Conservation (phyloP, 225 moss, liverwort and hornwort genomes). For the Antitrichia curtipendula region DNA sequence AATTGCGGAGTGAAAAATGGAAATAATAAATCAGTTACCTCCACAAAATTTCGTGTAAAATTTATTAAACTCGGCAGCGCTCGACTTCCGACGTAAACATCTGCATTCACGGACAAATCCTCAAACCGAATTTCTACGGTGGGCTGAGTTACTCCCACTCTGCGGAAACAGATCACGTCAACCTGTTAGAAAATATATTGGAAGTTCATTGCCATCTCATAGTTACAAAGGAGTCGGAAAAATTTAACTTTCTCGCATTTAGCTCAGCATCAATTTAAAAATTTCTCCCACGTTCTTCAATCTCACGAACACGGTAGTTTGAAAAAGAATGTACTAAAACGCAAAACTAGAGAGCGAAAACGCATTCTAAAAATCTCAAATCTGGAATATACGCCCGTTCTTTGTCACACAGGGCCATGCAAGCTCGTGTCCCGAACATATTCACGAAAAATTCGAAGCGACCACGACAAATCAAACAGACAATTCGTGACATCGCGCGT, state of each 20-base stretch:
- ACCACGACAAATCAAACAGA: neutral
- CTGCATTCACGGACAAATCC: conserved; percentile 49
- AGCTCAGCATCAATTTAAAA: too few relatives aligned
- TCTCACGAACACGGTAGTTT: neutral
- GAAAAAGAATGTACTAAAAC: neutral
- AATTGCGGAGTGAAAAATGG: neutral
- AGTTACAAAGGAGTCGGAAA: neutral
- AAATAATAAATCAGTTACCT: conserved; percentile 13
- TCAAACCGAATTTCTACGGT: conserved; percentile 73
- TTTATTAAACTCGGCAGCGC: conserved; percentile 61
- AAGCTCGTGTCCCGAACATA: neutral
- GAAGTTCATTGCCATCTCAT: neutral
- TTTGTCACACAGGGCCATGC: neutral
- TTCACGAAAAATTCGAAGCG: neutral
- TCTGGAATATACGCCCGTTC: neutral
- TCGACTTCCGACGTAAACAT: conserved; percentile 57
- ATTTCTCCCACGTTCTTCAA: neutral
- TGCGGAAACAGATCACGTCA: conserved; percentile 3
- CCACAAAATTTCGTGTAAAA: conserved; percentile 52
- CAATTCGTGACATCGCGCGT: neutral
- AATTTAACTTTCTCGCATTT: neutral
- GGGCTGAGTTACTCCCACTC: conserved; percentile 42
- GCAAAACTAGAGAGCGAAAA: neutral
- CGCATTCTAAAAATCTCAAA: neutral
- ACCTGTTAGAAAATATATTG: neutral